Evolutionary conservation across 1,284 basidiomycete species (phyloP), one percentile per base, ranked within the genome.

Genomic region (Cryptococcus depauperatus): DNA sequence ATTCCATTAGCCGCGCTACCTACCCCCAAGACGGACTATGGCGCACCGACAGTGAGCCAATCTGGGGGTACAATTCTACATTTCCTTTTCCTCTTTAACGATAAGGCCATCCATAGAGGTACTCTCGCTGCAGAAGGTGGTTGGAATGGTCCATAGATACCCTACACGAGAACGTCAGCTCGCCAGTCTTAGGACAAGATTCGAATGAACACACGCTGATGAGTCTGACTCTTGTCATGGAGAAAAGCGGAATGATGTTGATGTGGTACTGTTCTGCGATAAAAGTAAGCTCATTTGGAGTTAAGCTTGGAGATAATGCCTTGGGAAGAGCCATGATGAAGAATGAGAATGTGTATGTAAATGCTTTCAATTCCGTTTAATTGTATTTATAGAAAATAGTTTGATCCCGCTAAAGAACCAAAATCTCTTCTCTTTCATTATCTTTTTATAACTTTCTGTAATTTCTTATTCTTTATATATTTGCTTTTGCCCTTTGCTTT

Each of bases 31-130:
- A n/a, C n/a, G n/a, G 28, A 30, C 23, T 10, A 29, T 19, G 14
- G n/a, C 0, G 48, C 51, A 90, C 92, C 90, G 40, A 85, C 78
- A 45, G 75, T 79, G 25, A 98, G 75, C 93, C 93, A 98, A 22
- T 79, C 76, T 2, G 93, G 93, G 0, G 88, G 77, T 5, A 96
- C 77, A 35, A 98, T 85, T 55, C 87, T 79, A 54, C 93, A 97
- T 68, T 93, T 93, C 59, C 85, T 84, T 75, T 95, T 95, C 55
- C 83, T 71, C 69, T 97, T 97, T 44, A 98, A 74, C 58, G 93
- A 89, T 5, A 87, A 74, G 0, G 91, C 93, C 71, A 98, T 83
- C 95, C 93, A 98, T 5, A 97, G 75, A 0, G 95, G 95, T 9
- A 97, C 80, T 49, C 77, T 76, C 19, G 83, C 76, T 64, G 85